phyloP scores from a whole-genome alignment of 78 protist genomes.

The Dictyostelium citrinum region DNA sequence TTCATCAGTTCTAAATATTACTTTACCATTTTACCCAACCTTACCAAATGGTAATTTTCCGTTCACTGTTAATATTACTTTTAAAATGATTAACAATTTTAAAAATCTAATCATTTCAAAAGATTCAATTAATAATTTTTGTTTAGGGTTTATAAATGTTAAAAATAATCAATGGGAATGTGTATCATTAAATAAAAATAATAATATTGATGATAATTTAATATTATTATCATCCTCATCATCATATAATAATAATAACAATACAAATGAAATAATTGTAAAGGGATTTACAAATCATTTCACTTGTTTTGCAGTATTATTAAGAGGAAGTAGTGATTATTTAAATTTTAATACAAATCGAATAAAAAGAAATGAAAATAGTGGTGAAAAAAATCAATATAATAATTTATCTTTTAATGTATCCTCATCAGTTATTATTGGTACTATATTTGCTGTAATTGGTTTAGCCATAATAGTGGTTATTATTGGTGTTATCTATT shows the following conservation, averaged over 20 bases:
- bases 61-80: neutral
- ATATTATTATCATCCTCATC: neutral
- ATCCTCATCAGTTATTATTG: neutral
- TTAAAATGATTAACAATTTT: neutral
- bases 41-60: neutral
- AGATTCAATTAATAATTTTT: neutral
- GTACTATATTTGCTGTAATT: neutral
- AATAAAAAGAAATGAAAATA: neutral
- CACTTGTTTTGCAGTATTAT: slow-evolving; percentile 13
- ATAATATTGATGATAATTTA: neutral
- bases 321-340: neutral
- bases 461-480: neutral
- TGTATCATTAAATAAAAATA: neutral
- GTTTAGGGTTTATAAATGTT: slow-evolving; percentile 19
- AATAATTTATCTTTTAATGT: neutral
- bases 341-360: neutral
- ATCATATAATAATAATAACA: no score
- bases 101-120: no score
- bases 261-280: neutral
- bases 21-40: neutral
- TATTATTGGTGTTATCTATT: neutral
- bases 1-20: slow-evolving; percentile 11
- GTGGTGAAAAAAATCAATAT: neutral
- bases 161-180: slow-evolving; percentile 13
- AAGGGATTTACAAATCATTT: slow-evolving; percentile 20